Evolutionary conservation across 2,329 filamentous ascomycete genomes (phyloP).

Genomic region (Dothistroma pini): DNA sequence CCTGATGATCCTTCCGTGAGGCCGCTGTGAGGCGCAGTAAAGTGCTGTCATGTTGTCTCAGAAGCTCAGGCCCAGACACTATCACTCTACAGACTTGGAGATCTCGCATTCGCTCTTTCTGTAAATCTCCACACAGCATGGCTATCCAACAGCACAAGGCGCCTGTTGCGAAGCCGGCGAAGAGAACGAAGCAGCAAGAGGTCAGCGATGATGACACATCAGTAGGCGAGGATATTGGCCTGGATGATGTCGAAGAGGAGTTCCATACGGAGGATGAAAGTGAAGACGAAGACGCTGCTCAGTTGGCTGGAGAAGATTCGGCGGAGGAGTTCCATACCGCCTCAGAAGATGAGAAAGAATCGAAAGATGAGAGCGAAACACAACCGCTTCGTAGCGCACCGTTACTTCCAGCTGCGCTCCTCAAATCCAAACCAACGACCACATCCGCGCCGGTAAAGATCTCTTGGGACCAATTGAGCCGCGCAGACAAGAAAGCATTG

Average conservation of each 20-base stretch:
- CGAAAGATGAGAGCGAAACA: neutral
- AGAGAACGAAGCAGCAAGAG: neutral
- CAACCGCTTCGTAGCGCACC: neutral
- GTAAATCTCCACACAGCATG: neutral
- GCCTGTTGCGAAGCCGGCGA: neutral
- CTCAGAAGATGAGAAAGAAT: conserved; percentile 3
- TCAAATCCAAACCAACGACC: conserved; percentile 6
- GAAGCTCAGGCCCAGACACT: neutral
- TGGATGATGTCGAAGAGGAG: conserved; percentile 5
- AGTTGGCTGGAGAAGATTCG: neutral
- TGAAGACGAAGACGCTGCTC: neutral
- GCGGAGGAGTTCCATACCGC: conserved; percentile 5
- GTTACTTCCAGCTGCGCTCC: conserved; percentile 2
- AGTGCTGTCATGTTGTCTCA: neutral
- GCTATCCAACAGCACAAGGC: conserved; percentile 5
- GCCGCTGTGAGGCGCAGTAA: neutral
- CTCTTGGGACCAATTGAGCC: conserved; percentile 4
- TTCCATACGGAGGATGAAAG: conserved; percentile 5
- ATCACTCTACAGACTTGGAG: neutral
- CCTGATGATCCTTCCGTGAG: neutral
- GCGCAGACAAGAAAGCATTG: conserved; percentile 4
- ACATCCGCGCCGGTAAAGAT: neutral
- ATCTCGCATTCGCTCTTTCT: neutral
- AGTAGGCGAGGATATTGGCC: neutral
- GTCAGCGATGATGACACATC: neutral